Evolutionary conservation across 768 basidiomycete species (phyloP).

Genomic region (Lactifluus subvellereus): DNA sequence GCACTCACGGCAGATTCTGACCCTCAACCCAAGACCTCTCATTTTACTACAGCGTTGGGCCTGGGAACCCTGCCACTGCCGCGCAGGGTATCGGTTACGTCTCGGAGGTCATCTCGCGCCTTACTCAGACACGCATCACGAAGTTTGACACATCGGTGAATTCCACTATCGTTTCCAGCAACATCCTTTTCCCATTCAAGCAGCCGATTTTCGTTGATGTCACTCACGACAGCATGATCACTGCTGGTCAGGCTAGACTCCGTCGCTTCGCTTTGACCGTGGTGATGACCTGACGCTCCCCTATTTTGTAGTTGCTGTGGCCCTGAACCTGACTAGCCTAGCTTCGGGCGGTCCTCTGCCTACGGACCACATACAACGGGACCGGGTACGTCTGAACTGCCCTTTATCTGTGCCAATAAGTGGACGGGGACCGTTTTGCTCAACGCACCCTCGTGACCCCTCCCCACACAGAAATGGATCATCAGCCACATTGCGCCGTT

Average conservation of each 20-base stretch:
- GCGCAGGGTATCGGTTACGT: conserved; percentile 38
- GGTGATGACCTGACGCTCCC: background rate
- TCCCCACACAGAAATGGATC: conserved; percentile 28
- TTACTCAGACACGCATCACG: conserved; percentile 36
- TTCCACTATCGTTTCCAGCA: conserved; percentile 39
- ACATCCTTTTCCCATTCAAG: conserved; percentile 33
- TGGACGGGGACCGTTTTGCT: background rate
- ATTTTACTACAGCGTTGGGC: conserved; percentile 37
- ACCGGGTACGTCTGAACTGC: conserved; percentile 26
- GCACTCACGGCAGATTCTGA: background rate
- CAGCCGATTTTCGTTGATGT: conserved; percentile 43
- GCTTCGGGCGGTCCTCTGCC: conserved; percentile 38
- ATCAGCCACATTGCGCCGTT: conserved; percentile 42
- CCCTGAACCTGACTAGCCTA: conserved; percentile 42
- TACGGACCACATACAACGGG: conserved; percentile 33
- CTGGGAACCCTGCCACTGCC: conserved; percentile 39
- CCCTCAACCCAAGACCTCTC: conserved; percentile 20
- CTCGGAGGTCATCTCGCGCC: conserved; percentile 40
- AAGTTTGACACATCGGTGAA: conserved; percentile 43
- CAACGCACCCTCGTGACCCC: background rate
- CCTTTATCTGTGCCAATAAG: no score
- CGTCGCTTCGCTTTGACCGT: background rate
- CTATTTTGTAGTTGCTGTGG: conserved; percentile 33
- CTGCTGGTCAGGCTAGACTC: conserved; percentile 29
- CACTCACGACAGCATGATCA: conserved; percentile 41